These are phyloP conservation scores for Citrus australasica DNA, from an alignment of 345 rosid species.

Conservation along the genomic window DNA sequence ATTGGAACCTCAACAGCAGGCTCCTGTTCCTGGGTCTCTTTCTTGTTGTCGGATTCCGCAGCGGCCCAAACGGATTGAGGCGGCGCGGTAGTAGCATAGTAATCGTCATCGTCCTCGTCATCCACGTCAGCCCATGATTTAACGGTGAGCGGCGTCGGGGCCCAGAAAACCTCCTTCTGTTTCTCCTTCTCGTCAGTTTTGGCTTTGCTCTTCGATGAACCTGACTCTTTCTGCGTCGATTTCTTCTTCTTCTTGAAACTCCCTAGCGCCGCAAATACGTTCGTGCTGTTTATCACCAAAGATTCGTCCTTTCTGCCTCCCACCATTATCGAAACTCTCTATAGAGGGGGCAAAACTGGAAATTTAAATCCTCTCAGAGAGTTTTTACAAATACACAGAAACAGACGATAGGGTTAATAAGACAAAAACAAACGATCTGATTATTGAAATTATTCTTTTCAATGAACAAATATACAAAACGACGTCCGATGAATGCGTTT, in stretches of 20 bases:
- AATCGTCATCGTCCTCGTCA: conserved; percentile 46
- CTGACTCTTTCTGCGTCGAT: conserved; percentile 25
- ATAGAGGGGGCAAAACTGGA: not conserved
- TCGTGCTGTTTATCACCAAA: conserved; percentile 38
- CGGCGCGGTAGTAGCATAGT: conserved; percentile 36
- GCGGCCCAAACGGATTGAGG: conserved; percentile 25
- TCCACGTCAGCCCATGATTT: conserved; percentile 54
- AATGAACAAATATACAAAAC: not conserved
- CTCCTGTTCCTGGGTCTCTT: conserved; percentile 26
- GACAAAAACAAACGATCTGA: not conserved
- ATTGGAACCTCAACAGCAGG: conserved; percentile 21
- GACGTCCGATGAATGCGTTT: not conserved
- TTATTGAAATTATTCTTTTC: too few species aligned
- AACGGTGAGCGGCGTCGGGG: conserved; percentile 33
- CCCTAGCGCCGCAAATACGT: conserved; percentile 52
- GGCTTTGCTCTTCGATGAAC: conserved; percentile 21
- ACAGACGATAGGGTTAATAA: not conserved
- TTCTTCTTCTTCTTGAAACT: conserved; percentile 56
- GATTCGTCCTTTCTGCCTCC: conserved; percentile 42
- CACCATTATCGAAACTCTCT: conserved; percentile 18
- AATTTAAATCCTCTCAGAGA: not conserved
- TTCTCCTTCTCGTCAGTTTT: conserved; percentile 16
- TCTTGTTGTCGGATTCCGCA: conserved; percentile 5
- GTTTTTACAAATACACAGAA: not conserved
- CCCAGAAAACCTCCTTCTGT: conserved; percentile 42